A percentile compares a stretch with the other conserved stretches of the same genome.
Conservation (phyloP, 2,329 filamentous ascomycete genomes). For the Fusarium xylarioides region DNA sequence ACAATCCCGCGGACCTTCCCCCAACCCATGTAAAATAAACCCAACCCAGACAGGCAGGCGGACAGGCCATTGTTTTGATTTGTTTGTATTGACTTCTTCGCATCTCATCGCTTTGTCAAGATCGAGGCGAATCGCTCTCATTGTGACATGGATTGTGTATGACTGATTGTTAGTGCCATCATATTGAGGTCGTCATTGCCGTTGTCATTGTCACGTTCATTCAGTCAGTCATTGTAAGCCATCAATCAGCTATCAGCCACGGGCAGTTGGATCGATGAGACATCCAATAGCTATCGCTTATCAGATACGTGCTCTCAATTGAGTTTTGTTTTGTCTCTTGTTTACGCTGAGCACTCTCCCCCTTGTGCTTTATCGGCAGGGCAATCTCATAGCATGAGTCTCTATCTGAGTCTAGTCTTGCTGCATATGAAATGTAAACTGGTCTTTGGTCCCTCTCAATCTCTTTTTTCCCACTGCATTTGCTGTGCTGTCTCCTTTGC, state of each 20-base stretch:
- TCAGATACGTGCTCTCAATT: slow-evolving; percentile 8
- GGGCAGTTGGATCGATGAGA: slow-evolving; percentile 3
- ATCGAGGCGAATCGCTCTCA: slow-evolving; percentile 18
- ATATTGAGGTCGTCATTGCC: slow-evolving; percentile 7
- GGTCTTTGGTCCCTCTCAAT: slow-evolving; percentile 11
- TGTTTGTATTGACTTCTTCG: background rate
- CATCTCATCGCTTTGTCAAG: slow-evolving; percentile 15
- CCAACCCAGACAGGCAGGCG: background rate
- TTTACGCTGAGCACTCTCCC: slow-evolving; percentile 14
- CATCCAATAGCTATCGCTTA: slow-evolving; percentile 9
- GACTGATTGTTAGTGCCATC: slow-evolving; percentile 1
- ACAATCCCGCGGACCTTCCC: slow-evolving; percentile 24
- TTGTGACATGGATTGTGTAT: slow-evolving; percentile 19
- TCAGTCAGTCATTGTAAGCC: slow-evolving; percentile 4
- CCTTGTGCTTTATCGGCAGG: slow-evolving; percentile 6
- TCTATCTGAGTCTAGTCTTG: slow-evolving; percentile 13
- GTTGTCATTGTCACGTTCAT: background rate
- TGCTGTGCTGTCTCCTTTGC: slow-evolving; percentile 18
- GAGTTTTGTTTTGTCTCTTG: slow-evolving; percentile 23
- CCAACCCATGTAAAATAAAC: slow-evolving; percentile 13
- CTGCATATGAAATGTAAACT: background rate
- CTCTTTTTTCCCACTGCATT: slow-evolving; percentile 9
- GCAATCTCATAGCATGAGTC: slow-evolving; percentile 12
- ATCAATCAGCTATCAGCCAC: slow-evolving; percentile 35
- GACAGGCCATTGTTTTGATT: slow-evolving; percentile 19